Conservation (phyloP, 495 filamentous ascomycete genomes). For the Xylaria grammica region DNA sequence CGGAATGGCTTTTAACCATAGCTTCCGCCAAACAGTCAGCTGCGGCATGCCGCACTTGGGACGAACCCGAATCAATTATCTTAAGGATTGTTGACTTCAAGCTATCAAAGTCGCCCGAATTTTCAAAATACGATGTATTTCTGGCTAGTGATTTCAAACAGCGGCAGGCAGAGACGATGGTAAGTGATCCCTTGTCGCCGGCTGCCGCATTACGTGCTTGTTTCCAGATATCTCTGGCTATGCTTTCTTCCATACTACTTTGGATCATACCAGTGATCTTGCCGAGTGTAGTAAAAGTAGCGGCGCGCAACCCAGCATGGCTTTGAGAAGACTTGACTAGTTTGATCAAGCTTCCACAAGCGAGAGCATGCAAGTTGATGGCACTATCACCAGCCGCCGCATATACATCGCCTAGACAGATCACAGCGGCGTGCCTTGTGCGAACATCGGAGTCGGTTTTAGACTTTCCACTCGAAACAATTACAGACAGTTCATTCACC, state of each 20-base stretch:
- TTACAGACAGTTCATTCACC: slow-evolving; percentile 81
- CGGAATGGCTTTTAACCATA: slow-evolving; percentile 80
- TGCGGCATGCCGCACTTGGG: slow-evolving; percentile 80
- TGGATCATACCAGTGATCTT: slow-evolving; percentile 76
- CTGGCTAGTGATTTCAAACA: slow-evolving; percentile 77
- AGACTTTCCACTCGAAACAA: slow-evolving; percentile 76
- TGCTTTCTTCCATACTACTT: slow-evolving; percentile 78
- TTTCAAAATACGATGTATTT: slow-evolving; percentile 80
- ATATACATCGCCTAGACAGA: slow-evolving; percentile 89
- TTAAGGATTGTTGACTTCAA: slow-evolving; percentile 81
- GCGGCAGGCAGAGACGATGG: slow-evolving; percentile 78
- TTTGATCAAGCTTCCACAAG: slow-evolving; percentile 73
- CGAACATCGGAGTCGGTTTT: slow-evolving; percentile 71
- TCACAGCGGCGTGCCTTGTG: slow-evolving; percentile 82
- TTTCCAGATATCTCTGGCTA: slow-evolving; percentile 94
- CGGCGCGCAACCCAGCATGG: slow-evolving; percentile 81
- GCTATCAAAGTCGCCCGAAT: slow-evolving; percentile 88
- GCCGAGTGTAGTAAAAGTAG: slow-evolving; percentile 78
- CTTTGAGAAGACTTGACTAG: slow-evolving; percentile 78
- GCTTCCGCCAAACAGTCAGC: slow-evolving; percentile 81
- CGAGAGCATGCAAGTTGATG: slow-evolving; percentile 78
- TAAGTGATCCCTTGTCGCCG: slow-evolving; percentile 80
- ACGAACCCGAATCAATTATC: slow-evolving; percentile 76
- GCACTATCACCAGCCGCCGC: slow-evolving; percentile 91
- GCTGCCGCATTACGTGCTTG: slow-evolving; percentile 77